Conservation (phyloP, 2,329 filamentous ascomycete species). For the Stemphylium vesicarium region DNA sequence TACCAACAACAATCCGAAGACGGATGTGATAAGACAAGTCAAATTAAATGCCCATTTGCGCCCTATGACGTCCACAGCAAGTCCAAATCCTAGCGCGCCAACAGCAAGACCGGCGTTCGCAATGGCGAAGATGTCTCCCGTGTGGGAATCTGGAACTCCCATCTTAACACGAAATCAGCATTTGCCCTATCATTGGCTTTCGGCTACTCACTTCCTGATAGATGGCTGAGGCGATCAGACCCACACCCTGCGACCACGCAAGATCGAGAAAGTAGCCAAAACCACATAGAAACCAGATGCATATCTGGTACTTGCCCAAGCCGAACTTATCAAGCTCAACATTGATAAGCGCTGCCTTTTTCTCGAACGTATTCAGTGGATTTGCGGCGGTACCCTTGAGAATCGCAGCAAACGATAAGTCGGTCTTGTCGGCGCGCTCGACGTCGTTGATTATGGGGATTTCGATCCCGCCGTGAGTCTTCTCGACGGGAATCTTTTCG, state of each 20-base stretch:
- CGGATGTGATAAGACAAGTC: constrained; percentile 37
- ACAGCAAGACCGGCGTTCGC: constrained; percentile 39
- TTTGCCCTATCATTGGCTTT: background rate
- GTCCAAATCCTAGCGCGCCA: constrained; percentile 35
- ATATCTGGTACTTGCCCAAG: constrained; percentile 38
- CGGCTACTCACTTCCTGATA: constrained; percentile 35
- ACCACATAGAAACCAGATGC: constrained; percentile 42
- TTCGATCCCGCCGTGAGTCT: constrained; percentile 20
- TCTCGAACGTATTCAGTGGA: constrained; percentile 36
- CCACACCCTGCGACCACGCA: constrained; percentile 41
- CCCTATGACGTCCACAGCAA: constrained; percentile 37
- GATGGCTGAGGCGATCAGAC: constrained; percentile 33
- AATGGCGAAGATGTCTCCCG: constrained; percentile 35
- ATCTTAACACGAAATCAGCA: constrained; percentile 1
- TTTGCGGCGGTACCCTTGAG: constrained; percentile 35
- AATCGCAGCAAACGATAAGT: constrained; percentile 34
- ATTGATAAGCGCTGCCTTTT: constrained; percentile 42
- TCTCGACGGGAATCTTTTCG: constrained; percentile 6
- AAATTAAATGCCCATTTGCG: constrained; percentile 38
- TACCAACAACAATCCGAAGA: constrained; percentile 34
- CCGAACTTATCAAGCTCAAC: constrained; percentile 41
- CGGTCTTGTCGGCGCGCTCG: constrained; percentile 28
- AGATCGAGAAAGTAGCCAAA: constrained; percentile 42
- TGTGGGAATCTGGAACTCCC: constrained; percentile 25
- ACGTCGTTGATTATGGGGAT: constrained; percentile 38